Base-by-base conservation (phyloP, 2,329 filamentous ascomycete genomes). In the Colletotrichum spinosum region DNA sequence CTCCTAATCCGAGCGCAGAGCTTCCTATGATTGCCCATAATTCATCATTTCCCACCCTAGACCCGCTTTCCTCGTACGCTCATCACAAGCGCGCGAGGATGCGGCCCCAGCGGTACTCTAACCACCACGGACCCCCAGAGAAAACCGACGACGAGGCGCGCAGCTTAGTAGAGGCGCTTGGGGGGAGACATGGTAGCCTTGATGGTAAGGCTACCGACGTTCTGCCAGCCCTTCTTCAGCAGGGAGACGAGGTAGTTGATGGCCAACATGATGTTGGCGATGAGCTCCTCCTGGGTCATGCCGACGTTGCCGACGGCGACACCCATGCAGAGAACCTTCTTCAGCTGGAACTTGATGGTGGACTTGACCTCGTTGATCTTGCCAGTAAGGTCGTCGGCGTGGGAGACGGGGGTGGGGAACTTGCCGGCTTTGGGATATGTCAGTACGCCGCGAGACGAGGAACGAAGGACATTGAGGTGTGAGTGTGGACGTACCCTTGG, bases 271-370 rank as follows among this genome's bases (percentile, higher is more conserved):
- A 98, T 94, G 92, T 99, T 99, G 80, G 89, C 92, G 75, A 99
- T 91, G 74, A 99, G 87, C 88, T 97, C 93, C 79, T 99, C 96
- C 86, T 93, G 86, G 72, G 88, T 92, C 96, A 99, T 99, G 77
- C 91, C 94, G 77, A 99, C 96, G 85, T 99, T 97, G 81, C 96
- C 96, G 79, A 99, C 93, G 76, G 96, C 96, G 81, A 98, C 95
- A 92, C 95, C 96, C 90, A 99, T 94, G 90, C 96, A 99, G 76
- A 99, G 90, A 82, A 99, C 96, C 93, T 99, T 99, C 93, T 99
- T 99, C 79, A 99, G 89, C 90, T 99, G 94, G 92, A 99, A 99
- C 92, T 99, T 99, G 92, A 99, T 98, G 84, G 96, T 99, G 77
- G 93, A 97, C 92, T 97, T 98, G 90, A 99, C 95, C 83, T 99